These are phyloP conservation scores for Stenocarpella maydis DNA, from an alignment of 2,329 filamentous ascomycete genomes.

Conservation along the genomic window DNA sequence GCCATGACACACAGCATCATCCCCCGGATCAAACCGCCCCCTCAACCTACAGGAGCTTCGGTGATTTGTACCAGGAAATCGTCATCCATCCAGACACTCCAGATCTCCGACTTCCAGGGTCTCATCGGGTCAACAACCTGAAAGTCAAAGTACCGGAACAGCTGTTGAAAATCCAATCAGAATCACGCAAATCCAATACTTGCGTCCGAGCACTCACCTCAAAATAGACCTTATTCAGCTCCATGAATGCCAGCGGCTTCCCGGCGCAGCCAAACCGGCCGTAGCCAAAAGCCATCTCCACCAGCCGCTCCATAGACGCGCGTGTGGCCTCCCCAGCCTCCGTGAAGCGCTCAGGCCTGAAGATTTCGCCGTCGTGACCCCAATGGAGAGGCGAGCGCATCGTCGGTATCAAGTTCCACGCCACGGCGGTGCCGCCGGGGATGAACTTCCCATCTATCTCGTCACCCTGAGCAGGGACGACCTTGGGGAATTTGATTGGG, in stretches of 20 bases:
- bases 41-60: neutral
- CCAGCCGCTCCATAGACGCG: neutral
- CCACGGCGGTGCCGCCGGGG: neutral
- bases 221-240: neutral
- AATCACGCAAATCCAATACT: neutral
- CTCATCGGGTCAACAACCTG: conserved; percentile 21
- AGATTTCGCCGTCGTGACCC: neutral
- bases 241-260: neutral
- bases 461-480: neutral
- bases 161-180: neutral
- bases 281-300: neutral
- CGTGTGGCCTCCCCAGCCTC: neutral
- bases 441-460: neutral
- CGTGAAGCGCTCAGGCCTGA: neutral
- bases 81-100: conserved; percentile 6
- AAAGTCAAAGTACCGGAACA: conserved; percentile 33
- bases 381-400: neutral
- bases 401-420: neutral
- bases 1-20: neutral
- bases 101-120: conserved; percentile 19
- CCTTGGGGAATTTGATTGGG: neutral
- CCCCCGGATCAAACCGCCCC: too few relatives aligned
- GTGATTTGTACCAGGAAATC: conserved; percentile 19
- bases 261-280: neutral
- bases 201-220: neutral